A percentile compares a stretch with the other conserved stretches of the same genome.
Conservation (phyloP, 768 basidiomycete genomes). For the Leccinum pellstonianum region DNA sequence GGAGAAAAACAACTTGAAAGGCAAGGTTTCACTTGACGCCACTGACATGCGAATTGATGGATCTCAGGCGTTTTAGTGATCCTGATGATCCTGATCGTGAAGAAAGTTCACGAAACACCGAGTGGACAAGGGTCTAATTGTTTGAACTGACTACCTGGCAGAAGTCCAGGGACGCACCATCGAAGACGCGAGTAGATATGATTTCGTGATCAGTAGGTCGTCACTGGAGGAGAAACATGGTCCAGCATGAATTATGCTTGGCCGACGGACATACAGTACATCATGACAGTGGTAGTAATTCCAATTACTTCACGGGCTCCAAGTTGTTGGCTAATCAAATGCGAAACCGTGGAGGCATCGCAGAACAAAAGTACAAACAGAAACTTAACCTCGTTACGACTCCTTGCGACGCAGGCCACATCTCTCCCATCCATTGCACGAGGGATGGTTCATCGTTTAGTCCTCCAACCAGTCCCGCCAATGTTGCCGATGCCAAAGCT, state of each 20-base stretch:
- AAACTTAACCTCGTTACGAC: slow-evolving; percentile 4
- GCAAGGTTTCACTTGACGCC: not conserved
- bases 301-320: not conserved
- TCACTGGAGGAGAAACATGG: not conserved
- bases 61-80: not conserved
- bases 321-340: not conserved
- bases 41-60: not conserved
- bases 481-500: slow-evolving; percentile 47
- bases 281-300: not conserved
- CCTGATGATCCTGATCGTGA: not conserved
- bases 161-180: not conserved
- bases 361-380: slow-evolving; percentile 13
- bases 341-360: slow-evolving; percentile 11
- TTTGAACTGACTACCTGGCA: not conserved
- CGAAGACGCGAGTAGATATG: not conserved
- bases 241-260: not conserved
- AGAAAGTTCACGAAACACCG: not conserved
- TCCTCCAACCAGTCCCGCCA: slow-evolving; percentile 31
- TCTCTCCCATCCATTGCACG: not conserved
- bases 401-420: slow-evolving; percentile 1
- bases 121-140: not conserved
- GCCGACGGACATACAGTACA: not conserved
- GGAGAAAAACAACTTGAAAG: not conserved
- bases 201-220: not conserved
- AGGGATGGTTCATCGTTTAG: slow-evolving; percentile 23